Evolutionary conservation across 331 rosid species (phyloP), one percentile per base, ranked within the genome.

Genomic region (Malus hybrid): DNA sequence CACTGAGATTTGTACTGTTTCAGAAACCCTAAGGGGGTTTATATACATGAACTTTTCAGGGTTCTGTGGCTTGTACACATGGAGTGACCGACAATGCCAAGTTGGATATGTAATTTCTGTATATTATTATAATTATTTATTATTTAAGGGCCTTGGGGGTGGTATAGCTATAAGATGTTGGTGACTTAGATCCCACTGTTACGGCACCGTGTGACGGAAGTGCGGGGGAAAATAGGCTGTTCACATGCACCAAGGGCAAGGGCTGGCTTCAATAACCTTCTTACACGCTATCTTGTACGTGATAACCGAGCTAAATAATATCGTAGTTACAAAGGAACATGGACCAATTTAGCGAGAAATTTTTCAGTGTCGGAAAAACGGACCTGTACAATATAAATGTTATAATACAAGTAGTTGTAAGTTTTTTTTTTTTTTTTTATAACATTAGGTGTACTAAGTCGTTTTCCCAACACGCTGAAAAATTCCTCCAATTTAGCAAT

Each of bases 191-290:
- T 5, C 18, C 29, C n/a, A 28, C 5, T 71, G 3, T 50, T 71
- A 30, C 5, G 29, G 50, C 20, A 63, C 44, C 68, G 68, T 29
- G 48, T 34, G 32, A 55, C 42, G 50, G 28, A 52, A 50, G 60
- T 30, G 65, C 32, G 9, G 39, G 68, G 46, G 48, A 15, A 42
- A 83, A 77, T 75, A 72, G 76, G 90, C 87, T 77, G 84, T 76
- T 63, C 88, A 85, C 91, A 74, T 84, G 89, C 79, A 63, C 70
- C 74, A 50, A 73, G 57, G 73, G 68, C 10, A 7, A 15, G 58
- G 58, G 58, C 20, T 52, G 58, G 58, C 9, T n/a, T 22, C 15
- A 22, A 20, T 58, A 22, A 20, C 29, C 6, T 10, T 58, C 29
- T 58, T 24, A 28, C 6, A 61, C 66, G 33, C 14, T 61, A 61